A percentile compares a stretch with the other conserved stretches of the same genome.
Evolutionary conservation across 208 protist genomes (phyloP).

Genomic region (Wallacemonas sp.): DNA sequence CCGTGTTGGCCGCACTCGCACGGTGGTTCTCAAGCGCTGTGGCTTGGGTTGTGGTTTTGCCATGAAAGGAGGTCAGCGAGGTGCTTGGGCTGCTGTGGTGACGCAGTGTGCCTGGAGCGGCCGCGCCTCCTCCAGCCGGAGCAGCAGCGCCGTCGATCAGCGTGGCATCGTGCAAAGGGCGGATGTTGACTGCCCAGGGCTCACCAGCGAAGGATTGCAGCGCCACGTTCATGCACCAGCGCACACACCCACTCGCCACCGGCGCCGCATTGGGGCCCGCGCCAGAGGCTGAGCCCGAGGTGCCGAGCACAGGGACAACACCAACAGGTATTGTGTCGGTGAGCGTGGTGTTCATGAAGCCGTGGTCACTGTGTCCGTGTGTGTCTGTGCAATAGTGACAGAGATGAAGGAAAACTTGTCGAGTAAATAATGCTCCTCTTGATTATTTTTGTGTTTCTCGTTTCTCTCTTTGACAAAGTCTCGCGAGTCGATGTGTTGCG

Average conservation of each 20-base stretch:
- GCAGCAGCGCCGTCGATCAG: too few relatives aligned
- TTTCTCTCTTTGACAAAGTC: too few relatives aligned
- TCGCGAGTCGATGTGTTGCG: background rate
- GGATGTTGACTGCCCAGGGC: constrained; percentile 64
- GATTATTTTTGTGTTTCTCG: too few relatives aligned
- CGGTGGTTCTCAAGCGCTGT: constrained; percentile 3
- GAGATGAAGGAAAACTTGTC: too few relatives aligned
- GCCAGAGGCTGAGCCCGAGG: constrained; percentile 8
- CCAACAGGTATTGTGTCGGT: background rate
- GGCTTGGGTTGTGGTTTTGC: constrained; percentile 10
- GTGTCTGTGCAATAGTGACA: too few relatives aligned
- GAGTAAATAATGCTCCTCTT: too few relatives aligned
- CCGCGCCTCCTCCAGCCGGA: too few relatives aligned
- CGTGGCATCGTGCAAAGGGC: constrained; percentile 17
- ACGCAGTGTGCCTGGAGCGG: too few relatives aligned
- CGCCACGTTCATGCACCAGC: constrained; percentile 79
- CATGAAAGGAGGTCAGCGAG: constrained; percentile 17
- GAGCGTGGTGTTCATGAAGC: background rate
- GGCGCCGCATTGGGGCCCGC: constrained; percentile 5
- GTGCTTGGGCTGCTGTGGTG: background rate
- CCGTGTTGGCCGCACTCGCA: background rate
- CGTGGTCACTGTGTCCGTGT: constrained; percentile 3
- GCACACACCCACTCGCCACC: constrained; percentile 40
- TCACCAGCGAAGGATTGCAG: constrained; percentile 78
- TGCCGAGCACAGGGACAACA: background rate